phyloP scores from a whole-genome alignment of 129 eudicot genomes.

The Helichrysum umbraculigerum region DNA sequence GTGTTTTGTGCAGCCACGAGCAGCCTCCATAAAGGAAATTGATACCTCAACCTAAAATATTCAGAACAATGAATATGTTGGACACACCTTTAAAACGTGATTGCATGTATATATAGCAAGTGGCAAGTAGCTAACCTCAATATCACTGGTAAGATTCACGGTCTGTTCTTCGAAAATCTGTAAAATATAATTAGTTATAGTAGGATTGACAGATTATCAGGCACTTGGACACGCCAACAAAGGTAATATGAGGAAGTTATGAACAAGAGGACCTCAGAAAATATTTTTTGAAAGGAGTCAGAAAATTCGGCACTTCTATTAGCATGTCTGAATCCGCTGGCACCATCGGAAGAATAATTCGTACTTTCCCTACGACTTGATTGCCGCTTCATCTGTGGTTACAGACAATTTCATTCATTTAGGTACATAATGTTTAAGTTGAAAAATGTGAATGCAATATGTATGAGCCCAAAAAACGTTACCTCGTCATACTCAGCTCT shows the following conservation, averaged over 20 bases:
- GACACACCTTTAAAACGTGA: slow-evolving; percentile 3
- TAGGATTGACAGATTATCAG: slow-evolving; percentile 13
- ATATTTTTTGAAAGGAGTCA: slow-evolving; percentile 77
- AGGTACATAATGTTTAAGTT: slow-evolving; percentile 17
- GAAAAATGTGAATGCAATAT: slow-evolving; percentile 13
- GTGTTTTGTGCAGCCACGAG: slow-evolving; percentile 85
- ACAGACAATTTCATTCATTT: slow-evolving; percentile 15
- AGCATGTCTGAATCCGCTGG: slow-evolving; percentile 52
- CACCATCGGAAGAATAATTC: slow-evolving; percentile 36
- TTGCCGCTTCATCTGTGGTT: slow-evolving; percentile 39
- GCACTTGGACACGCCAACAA: slow-evolving; percentile 9
- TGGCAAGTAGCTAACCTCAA: slow-evolving; percentile 54
- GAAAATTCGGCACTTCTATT: slow-evolving; percentile 57
- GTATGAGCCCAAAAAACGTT: slow-evolving; percentile 25
- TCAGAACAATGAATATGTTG: not conserved
- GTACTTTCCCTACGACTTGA: slow-evolving; percentile 39
- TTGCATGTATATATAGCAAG: not conserved
- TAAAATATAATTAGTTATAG: slow-evolving; percentile 13
- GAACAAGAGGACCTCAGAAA: slow-evolving; percentile 70
- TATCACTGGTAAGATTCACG: slow-evolving; percentile 51
- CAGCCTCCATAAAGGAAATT: slow-evolving; percentile 87
- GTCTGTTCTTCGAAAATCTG: slow-evolving; percentile 85
- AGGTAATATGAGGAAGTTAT: not conserved
- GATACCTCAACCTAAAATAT: slow-evolving; percentile 66
- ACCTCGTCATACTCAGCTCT: slow-evolving; percentile 89